phyloP scores from a whole-genome alignment of 805 yeast genomes.

The Saccharomyces jurei region DNA sequence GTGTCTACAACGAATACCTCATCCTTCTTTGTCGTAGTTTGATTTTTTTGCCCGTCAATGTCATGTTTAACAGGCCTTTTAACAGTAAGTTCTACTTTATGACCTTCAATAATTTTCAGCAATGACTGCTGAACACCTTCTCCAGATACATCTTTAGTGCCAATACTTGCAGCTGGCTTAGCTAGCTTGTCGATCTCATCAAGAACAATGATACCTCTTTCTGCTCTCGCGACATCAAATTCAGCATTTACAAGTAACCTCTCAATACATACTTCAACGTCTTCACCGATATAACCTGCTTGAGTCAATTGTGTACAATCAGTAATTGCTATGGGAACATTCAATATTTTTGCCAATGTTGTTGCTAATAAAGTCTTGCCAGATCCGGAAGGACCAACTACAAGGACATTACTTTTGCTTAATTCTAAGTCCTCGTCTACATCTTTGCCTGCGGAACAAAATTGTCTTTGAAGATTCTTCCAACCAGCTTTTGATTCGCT shows the following conservation, averaged over 20 bases:
- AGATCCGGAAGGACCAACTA: conserved; percentile 56
- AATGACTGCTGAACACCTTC: conserved; percentile 60
- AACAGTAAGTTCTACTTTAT: conserved; percentile 40
- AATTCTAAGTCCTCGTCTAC: conserved; percentile 38
- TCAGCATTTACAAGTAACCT: conserved; percentile 43
- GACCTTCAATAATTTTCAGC: conserved; percentile 50
- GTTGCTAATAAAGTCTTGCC: conserved; percentile 53
- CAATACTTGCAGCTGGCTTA: conserved; percentile 38
- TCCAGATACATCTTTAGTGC: conserved; percentile 52
- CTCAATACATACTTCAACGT: conserved; percentile 50
- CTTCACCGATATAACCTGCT: conserved; percentile 61
- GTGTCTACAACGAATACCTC: conserved; percentile 46
- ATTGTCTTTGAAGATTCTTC: conserved; percentile 24
- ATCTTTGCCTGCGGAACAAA: conserved; percentile 9
- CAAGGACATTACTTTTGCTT: conserved; percentile 47
- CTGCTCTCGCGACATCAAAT: conserved; percentile 44
- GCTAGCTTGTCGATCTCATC: conserved; percentile 55
- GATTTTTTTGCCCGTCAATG: conserved; percentile 25
- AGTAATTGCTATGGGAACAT: conserved; percentile 51
- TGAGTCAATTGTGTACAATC: conserved; percentile 58
- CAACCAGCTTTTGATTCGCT: conserved; percentile 30
- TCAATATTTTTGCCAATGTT: conserved; percentile 43
- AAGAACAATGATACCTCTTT: conserved; percentile 50
- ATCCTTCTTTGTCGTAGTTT: conserved; percentile 29
- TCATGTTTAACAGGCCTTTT: conserved; percentile 34